Evolutionary conservation across 345 rosid species (phyloP).

Genomic region (Murraya paniculata): DNA sequence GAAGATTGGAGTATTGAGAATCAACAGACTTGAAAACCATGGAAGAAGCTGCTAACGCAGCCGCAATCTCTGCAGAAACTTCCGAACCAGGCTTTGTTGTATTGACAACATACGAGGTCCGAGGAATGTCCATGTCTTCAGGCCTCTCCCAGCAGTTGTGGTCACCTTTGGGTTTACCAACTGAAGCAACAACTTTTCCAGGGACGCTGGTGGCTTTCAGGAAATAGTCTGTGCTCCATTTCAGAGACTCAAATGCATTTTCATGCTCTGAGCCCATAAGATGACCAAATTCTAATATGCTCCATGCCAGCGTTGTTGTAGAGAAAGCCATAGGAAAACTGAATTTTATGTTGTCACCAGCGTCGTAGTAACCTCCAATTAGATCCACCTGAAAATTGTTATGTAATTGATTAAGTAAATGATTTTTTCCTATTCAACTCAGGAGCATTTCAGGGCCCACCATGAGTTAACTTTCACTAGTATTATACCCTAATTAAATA

Average conservation of each 20-base stretch:
- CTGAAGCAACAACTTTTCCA: conserved; percentile 27
- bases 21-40: conserved; percentile 46
- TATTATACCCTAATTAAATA: no score
- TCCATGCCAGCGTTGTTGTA: conserved; percentile 68
- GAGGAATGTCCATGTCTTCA: conserved; percentile 87
- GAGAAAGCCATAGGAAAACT: conserved; percentile 88
- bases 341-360: conserved; percentile 84
- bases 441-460: no score
- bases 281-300: conserved; percentile 63
- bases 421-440: no score
- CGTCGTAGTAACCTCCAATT: conserved; percentile 77
- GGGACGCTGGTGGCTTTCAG: conserved; percentile 55
- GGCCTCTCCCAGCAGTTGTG: conserved; percentile 88
- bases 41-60: conserved; percentile 79
- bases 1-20: conserved; percentile 31
- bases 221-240: conserved; percentile 80
- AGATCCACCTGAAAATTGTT: conserved; percentile 38
- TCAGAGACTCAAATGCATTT: conserved; percentile 52
- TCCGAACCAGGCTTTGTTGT: conserved; percentile 62
- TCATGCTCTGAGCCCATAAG: conserved; percentile 38
- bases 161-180: conserved; percentile 59
- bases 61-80: conserved; percentile 75
- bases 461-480: no score
- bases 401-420: no score
- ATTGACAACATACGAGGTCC: conserved; percentile 60